Evolutionary conservation across 768 basidiomycete species (phyloP).

Genomic region (Leucocoprinus birnbaumii): DNA sequence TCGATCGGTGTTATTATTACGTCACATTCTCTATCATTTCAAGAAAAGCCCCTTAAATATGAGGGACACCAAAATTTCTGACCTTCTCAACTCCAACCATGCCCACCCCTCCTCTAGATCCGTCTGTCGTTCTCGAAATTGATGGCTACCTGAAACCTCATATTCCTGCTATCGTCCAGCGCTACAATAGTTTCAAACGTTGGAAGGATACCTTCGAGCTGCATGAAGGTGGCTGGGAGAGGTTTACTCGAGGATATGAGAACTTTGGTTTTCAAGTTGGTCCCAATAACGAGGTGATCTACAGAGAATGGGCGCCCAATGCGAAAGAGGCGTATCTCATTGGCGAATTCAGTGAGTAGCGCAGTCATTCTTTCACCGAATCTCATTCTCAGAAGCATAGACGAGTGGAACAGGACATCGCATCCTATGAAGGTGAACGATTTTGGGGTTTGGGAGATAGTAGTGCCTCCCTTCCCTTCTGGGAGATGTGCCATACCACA

Average conservation of each 20-base stretch:
- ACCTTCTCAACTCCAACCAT: slow-evolving; percentile 22
- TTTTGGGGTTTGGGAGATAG: slow-evolving; percentile 90
- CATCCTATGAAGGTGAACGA: slow-evolving; percentile 84
- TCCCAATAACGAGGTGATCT: slow-evolving; percentile 65
- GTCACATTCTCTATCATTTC: slow-evolving; percentile 1
- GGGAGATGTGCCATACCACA: slow-evolving; percentile 87
- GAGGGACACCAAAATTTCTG: too few relatives aligned
- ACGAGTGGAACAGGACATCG: slow-evolving; percentile 82
- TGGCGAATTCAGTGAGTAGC: slow-evolving; percentile 91
- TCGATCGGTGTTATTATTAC: slow-evolving; percentile 3
- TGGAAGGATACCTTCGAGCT: slow-evolving; percentile 77
- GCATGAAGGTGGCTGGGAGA: slow-evolving; percentile 82
- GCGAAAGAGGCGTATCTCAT: slow-evolving; percentile 80
- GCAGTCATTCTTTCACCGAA: neutral
- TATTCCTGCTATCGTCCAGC: slow-evolving; percentile 62
- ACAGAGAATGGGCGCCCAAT: slow-evolving; percentile 97
- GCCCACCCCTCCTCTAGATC: slow-evolving; percentile 47
- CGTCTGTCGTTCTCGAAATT: slow-evolving; percentile 54
- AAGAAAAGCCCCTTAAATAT: neutral
- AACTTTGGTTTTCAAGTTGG: slow-evolving; percentile 77
- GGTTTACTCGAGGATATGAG: slow-evolving; percentile 78
- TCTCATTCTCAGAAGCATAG: slow-evolving; percentile 34
- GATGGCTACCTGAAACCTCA: slow-evolving; percentile 79
- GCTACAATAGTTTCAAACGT: slow-evolving; percentile 64
- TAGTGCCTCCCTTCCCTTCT: slow-evolving; percentile 58